Percentiles rank a stretch among this genome's conserved stretches.
Evolutionary conservation across 345 rosid genomes (phyloP).

Genomic region (Boechera divaricarpa): DNA sequence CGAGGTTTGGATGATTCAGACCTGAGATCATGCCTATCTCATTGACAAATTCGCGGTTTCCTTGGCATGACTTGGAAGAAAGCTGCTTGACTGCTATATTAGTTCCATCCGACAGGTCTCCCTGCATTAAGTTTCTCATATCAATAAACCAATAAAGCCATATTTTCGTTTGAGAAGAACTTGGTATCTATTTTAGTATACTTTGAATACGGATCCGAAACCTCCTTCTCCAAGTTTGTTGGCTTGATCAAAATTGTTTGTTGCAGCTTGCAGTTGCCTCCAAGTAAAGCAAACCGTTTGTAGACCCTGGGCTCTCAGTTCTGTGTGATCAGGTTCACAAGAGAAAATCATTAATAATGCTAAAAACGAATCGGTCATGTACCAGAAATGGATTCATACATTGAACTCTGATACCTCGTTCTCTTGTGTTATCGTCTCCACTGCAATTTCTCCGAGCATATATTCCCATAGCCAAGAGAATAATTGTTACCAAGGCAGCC

Average conservation of each 20-base stretch:
- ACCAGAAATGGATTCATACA: background rate
- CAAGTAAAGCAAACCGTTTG: conserved; percentile 27
- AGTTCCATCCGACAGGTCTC: conserved; percentile 39
- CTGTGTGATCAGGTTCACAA: background rate
- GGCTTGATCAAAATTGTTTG: conserved; percentile 22
- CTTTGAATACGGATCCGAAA: conserved; percentile 40
- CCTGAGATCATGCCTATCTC: conserved; percentile 55
- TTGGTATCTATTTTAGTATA: background rate
- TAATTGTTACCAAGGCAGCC: conserved; percentile 25
- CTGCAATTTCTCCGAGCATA: conserved; percentile 41
- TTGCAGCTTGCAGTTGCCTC: conserved; percentile 34
- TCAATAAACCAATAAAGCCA: background rate
- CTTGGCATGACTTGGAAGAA: conserved; percentile 52
- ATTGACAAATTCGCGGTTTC: conserved; percentile 51
- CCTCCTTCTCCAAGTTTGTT: conserved; percentile 43
- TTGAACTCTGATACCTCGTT: conserved; percentile 7
- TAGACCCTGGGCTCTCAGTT: background rate
- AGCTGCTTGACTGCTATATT: conserved; percentile 49
- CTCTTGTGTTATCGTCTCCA: conserved; percentile 14
- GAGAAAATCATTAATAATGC: background rate
- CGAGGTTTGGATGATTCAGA: conserved; percentile 52
- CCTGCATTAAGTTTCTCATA: conserved; percentile 32
- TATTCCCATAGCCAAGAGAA: conserved; percentile 37
- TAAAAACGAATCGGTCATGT: background rate
- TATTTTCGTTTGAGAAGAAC: background rate